Base-by-base conservation (phyloP, 2,329 filamentous ascomycete species). In the Simplicillium aogashimaense region DNA sequence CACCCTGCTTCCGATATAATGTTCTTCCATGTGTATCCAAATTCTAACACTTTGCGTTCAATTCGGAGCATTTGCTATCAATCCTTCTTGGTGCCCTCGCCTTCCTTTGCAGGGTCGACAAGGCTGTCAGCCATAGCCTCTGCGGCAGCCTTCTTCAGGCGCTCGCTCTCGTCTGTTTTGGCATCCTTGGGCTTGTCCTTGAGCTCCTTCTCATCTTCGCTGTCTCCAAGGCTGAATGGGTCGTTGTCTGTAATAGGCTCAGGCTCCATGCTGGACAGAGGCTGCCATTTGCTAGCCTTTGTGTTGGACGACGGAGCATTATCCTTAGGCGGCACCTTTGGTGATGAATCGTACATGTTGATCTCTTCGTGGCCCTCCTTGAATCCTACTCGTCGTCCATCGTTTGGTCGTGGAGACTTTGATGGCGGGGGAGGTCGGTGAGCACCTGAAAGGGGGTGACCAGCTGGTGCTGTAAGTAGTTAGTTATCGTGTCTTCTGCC, bases 241-340 rank as follows among this genome's bases (percentile, higher is more conserved):
- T 98, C 92, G 52, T 95, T 90, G 50, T 97, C 88, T 11, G 76
- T 73, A 45, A 95, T 83, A 12, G 90, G 89, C 47, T 77, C 82
- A 1, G 89, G 87, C 37, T 94, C 47, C 12, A 95, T 79, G 0
- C 82, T 74, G 11, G 89, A 87, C 51, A 98, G 67, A 9, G 92
- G 90, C 61, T 98, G 90, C 92, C 92, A 98, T 67, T 98, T 98
- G 74, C 89, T 95, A 35, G 76, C 64, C 65, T 88, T 92, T 48
- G 66, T 63, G 36, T 70, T 68, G n/a, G 67, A 58, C 17, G 57
- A 56, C 29, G 63, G 54, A 25, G 58, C 53, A 44, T 50, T 62
- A 55, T 70, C 77, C 61, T 71, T 78, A 49, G 67, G 67, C 20
- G 61, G 70, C 39, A 66, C 64, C 57, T 57, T 70, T 28, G 80